phyloP scores from a whole-genome alignment of 208 protist genomes.

The Balamuthia mandrillaris region DNA sequence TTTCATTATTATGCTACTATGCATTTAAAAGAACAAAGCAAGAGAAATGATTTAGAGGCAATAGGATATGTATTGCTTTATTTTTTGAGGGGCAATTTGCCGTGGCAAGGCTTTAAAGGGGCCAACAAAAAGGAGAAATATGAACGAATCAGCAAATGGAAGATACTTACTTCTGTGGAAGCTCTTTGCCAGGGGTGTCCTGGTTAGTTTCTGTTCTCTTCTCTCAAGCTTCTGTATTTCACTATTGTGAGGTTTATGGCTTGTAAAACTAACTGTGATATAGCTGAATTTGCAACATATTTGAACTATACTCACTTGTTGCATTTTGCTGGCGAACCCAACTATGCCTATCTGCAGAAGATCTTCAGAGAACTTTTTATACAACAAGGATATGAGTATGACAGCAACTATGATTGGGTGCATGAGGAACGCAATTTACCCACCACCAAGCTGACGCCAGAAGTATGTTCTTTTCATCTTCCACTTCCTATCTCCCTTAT shows the following conservation, averaged over 20 bases:
- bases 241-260: not conserved
- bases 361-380: constrained; percentile 97
- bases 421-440: constrained; percentile 51
- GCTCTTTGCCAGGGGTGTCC: constrained; percentile 86
- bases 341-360: constrained; percentile 97
- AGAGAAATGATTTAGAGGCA: constrained; percentile 96
- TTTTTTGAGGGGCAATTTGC: constrained; percentile 95
- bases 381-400: constrained; percentile 92
- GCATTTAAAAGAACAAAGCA: constrained; percentile 70
- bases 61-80: constrained; percentile 99
- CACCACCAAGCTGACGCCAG: too few species aligned
- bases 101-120: constrained; percentile 92
- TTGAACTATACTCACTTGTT: constrained; percentile 94
- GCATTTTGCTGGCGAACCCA: constrained; percentile 97
- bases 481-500: too few species aligned
- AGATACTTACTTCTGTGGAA: constrained; percentile 92
- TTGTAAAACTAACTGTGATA: too few species aligned
- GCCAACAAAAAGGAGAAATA: constrained; percentile 98
- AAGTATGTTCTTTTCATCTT: too few species aligned
- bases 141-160: constrained; percentile 95
- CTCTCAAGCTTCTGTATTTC: not conserved
- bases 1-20: too few species aligned
- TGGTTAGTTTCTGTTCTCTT: not conserved
- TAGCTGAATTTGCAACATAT: constrained; percentile 92
- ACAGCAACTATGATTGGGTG: constrained; percentile 98